Base-by-base conservation (phyloP, 495 filamentous ascomycete genomes). In the Podospora pseudocomata region DNA sequence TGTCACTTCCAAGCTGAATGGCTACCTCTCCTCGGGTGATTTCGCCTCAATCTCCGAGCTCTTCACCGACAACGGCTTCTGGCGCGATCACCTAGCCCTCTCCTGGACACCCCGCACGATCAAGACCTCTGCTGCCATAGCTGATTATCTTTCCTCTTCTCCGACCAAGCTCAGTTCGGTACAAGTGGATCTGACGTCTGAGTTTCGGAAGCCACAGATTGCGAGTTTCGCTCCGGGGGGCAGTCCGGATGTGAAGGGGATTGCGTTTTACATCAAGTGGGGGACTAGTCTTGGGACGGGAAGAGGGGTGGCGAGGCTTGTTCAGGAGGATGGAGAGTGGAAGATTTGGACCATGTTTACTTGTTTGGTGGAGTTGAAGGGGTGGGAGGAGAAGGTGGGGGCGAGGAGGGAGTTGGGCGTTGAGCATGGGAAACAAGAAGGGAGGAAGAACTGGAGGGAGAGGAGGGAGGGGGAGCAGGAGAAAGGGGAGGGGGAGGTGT, bases 281-380 rank as follows among this genome's bases (percentile, higher is more conserved):
- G 80, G 81, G 28, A 87, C 86, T 0, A 75, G 82, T 7, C 71
- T 83, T 7, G 88, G 90, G 15, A 70, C 74, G 18, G 90, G 90
- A 3, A 76, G 81, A 0, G 90, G 90, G 2, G 72, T 90, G 13
- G 78, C 86, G 2, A 81, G 85, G 53, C 75, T 90, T 44, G 81
- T 86, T 1, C 80, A 85, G 67, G 80, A 85, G 59, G 63, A 65
- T 2, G 83, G 76, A 0, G 69, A 79, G 27, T 91, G 87, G 88
- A 90, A 87, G 78, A 85, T 89, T 13, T 92, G 88, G 79, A 84
- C 84, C 0, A 70, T 91, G 18, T 90, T 86, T 71, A 90, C 89
- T 0, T 78, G 80, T 2, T 73, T 91, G 61, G 80, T 86, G 32
- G 82, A 80, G 65, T 67, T 91, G 39, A 80, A 78, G 15, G 79